These are phyloP conservation scores for Bolboschoenus planiculmis DNA, from an alignment of 176 grass and related monocot species.

Conservation along the genomic window DNA sequence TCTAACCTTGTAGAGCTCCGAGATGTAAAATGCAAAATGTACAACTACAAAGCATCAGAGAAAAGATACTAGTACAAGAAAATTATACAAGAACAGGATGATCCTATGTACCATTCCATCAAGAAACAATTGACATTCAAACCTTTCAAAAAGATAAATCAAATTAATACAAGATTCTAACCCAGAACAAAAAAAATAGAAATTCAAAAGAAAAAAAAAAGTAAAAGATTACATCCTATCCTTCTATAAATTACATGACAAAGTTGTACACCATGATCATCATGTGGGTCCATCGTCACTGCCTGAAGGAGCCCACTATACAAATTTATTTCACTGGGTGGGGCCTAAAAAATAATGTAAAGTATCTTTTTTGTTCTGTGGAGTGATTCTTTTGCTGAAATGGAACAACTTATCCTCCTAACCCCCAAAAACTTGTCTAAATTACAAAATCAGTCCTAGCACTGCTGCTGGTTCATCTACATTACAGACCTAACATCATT, in stretches of 20 bases:
- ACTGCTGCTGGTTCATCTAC: neutral
- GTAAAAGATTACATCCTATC: neutral
- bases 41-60: neutral
- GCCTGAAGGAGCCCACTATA: neutral
- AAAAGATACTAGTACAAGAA: neutral
- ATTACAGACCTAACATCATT: neutral
- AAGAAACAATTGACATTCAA: slow-evolving; percentile 23
- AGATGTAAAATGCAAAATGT: neutral
- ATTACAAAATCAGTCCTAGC: slow-evolving; percentile 7
- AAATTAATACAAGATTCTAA: slow-evolving; percentile 6
- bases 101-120: slow-evolving; percentile 12
- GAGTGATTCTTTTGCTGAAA: neutral
- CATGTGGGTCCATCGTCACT: neutral
- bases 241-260: slow-evolving; percentile 12
- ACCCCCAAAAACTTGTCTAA: neutral
- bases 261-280: neutral
- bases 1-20: neutral
- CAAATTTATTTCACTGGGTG: slow-evolving; percentile 3
- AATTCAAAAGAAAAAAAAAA: neutral
- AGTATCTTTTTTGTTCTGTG: neutral
- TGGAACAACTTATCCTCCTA: neutral
- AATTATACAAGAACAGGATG: neutral
- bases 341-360: slow-evolving; percentile 1
- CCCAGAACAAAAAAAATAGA: neutral
- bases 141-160: neutral